A percentile compares a stretch with the other conserved stretches of the same genome.
phyloP scores from a whole-genome alignment of 2,329 filamentous ascomycete species.

The Claviceps cyperi region DNA sequence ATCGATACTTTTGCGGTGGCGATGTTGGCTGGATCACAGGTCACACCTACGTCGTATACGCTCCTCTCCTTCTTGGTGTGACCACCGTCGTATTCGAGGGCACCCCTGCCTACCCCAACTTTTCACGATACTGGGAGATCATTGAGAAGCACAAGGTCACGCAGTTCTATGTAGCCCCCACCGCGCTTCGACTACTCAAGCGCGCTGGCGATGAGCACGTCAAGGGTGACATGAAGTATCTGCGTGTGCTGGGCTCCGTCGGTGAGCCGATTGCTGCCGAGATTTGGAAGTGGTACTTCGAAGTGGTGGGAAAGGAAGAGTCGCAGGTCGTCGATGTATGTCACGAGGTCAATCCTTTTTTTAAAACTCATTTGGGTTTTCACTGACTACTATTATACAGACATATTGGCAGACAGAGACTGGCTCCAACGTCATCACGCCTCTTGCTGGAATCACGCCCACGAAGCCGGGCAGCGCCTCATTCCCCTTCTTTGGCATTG shows the following conservation, averaged over 20 bases:
- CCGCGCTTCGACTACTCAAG: constrained; percentile 83
- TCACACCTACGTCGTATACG: constrained; percentile 96
- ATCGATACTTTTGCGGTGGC: constrained; percentile 93
- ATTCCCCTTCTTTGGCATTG: constrained; percentile 94
- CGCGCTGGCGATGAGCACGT: constrained; percentile 89
- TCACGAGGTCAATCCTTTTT: background rate
- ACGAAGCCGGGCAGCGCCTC: constrained; percentile 96
- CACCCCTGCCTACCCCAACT: constrained; percentile 92
- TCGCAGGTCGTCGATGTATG: constrained; percentile 88
- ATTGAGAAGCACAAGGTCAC: constrained; percentile 91
- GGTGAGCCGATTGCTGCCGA: constrained; percentile 96
- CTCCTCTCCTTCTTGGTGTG: constrained; percentile 81
- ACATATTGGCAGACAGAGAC: constrained; percentile 99
- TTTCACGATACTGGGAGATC: constrained; percentile 97
- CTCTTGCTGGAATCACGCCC: constrained; percentile 80
- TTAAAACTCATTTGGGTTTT: too few species aligned
- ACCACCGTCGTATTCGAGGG: constrained; percentile 96
- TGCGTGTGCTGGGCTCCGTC: constrained; percentile 84
- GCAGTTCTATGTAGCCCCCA: constrained; percentile 97
- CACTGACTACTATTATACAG: constrained; percentile 27
- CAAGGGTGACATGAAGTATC: constrained; percentile 73
- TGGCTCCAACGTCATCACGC: constrained; percentile 89
- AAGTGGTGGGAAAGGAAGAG: constrained; percentile 84
- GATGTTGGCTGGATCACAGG: constrained; percentile 99
- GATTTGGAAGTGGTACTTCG: constrained; percentile 99